These are phyloP conservation scores for Xylaria sp. DNA, from an alignment of 2,329 filamentous ascomycete genomes.

Conservation along the genomic window DNA sequence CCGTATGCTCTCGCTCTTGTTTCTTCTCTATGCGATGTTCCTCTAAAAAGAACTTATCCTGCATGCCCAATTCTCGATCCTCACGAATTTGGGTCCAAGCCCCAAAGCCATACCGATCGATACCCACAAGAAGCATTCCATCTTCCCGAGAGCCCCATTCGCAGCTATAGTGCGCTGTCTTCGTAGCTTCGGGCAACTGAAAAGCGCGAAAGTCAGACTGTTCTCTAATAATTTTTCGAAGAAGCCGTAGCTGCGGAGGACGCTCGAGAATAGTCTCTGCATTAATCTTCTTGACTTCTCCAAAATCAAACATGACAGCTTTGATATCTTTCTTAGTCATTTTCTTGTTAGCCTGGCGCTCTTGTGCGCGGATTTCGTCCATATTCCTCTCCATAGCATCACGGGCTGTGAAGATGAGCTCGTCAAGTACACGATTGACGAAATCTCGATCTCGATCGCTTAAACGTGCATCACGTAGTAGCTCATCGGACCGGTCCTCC, in stretches of 20 bases:
- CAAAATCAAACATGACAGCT: conserved; percentile 92
- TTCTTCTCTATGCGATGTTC: conserved; percentile 99
- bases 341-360: conserved; percentile 80
- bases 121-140: conserved; percentile 94
- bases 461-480: conserved; percentile 85
- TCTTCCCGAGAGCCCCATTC: conserved; percentile 93
- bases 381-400: conserved; percentile 70
- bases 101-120: conserved; percentile 91
- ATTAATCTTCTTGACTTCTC: conserved; percentile 91
- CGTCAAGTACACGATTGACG: conserved; percentile 74
- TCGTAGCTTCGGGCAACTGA: conserved; percentile 87
- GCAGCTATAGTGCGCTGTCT: conserved; percentile 88
- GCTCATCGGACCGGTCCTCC: conserved; percentile 84
- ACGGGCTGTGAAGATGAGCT: conserved; percentile 67
- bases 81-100: conserved; percentile 95
- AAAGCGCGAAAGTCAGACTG: conserved; percentile 77
- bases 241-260: conserved; percentile 83
- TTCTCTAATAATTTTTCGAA: conserved; percentile 74
- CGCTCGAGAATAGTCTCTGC: conserved; percentile 94
- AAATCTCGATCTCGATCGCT: conserved; percentile 81
- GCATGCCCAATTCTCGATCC: conserved; percentile 82
- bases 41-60: conserved; percentile 93
- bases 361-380: conserved; percentile 76
- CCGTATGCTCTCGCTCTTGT: conserved; percentile 81
- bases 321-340: conserved; percentile 98